These are phyloP conservation scores for Penicillium sp. DNA, from an alignment of 2,329 filamentous ascomycete species.

Conservation along the genomic window DNA sequence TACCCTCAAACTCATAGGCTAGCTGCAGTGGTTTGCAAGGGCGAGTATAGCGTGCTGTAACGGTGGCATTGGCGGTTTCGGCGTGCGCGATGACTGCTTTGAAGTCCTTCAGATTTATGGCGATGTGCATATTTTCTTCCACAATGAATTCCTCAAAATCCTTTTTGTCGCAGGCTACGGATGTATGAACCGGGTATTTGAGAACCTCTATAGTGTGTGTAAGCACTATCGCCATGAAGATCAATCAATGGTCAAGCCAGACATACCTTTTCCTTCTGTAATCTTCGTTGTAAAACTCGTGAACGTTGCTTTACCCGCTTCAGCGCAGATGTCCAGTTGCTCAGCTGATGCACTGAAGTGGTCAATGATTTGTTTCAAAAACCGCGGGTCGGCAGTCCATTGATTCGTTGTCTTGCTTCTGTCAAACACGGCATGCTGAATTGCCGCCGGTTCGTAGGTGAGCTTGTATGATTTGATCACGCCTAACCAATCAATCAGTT, in stretches of 20 bases:
- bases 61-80: slow-evolving; percentile 58
- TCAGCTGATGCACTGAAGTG: slow-evolving; percentile 68
- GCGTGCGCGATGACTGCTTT: slow-evolving; percentile 67
- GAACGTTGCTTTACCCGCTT: slow-evolving; percentile 63
- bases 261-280: slow-evolving; percentile 60
- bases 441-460: slow-evolving; percentile 65
- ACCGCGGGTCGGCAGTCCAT: slow-evolving; percentile 62
- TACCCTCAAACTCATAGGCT: slow-evolving; percentile 59
- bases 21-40: slow-evolving; percentile 65
- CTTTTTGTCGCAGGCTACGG: slow-evolving; percentile 63
- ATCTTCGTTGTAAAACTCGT: slow-evolving; percentile 71
- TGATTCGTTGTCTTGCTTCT: slow-evolving; percentile 58
- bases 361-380: slow-evolving; percentile 64
- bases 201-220: slow-evolving; percentile 56
- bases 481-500: slow-evolving; percentile 44
- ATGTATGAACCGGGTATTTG: slow-evolving; percentile 68
- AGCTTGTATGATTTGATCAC: slow-evolving; percentile 69
- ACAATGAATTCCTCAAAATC: slow-evolving; percentile 66
- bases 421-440: slow-evolving; percentile 69
- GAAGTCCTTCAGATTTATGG: slow-evolving; percentile 69
- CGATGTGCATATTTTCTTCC: slow-evolving; percentile 63
- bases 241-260: not conserved
- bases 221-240: not conserved
- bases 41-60: slow-evolving; percentile 63
- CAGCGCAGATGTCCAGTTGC: slow-evolving; percentile 64